A percentile compares a stretch with the other conserved stretches of the same genome.
Evolutionary conservation across 768 basidiomycete genomes (phyloP).

Genomic region (Trametes maxima): DNA sequence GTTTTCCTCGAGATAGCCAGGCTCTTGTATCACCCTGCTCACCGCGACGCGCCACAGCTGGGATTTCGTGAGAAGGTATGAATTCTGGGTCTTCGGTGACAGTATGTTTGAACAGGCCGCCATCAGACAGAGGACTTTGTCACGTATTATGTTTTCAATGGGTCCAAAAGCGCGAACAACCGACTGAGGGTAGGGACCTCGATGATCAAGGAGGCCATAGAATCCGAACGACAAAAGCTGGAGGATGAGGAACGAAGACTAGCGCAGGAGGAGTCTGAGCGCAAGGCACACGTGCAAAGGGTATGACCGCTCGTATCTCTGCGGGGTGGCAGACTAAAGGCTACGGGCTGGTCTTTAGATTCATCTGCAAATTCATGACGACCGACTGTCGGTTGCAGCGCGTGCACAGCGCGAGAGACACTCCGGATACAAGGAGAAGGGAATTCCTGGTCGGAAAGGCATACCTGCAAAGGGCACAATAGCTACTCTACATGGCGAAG

Average conservation of each 20-base stretch:
- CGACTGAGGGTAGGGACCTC: constrained; percentile 56
- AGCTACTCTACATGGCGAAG: background rate
- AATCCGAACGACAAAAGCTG: constrained; percentile 48
- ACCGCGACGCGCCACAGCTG: too few relatives aligned
- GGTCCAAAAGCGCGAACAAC: constrained; percentile 45
- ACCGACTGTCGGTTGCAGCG: constrained; percentile 47
- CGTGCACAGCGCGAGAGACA: constrained; percentile 11
- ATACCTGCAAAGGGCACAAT: background rate
- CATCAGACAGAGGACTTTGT: constrained; percentile 64
- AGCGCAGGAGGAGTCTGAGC: constrained; percentile 55
- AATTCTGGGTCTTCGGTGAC: too few relatives aligned
- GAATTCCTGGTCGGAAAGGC: background rate
- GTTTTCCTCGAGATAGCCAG: background rate
- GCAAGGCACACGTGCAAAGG: constrained; percentile 53
- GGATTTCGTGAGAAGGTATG: too few relatives aligned
- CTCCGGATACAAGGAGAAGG: background rate
- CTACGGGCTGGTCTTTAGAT: constrained; percentile 44
- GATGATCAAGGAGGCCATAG: constrained; percentile 61
- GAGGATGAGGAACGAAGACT: constrained; percentile 44
- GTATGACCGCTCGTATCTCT: constrained; percentile 35
- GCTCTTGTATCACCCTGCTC: too few relatives aligned
- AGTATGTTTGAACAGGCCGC: background rate
- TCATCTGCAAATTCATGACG: constrained; percentile 72
- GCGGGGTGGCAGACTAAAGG: background rate
- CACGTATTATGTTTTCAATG: constrained; percentile 66